Base-by-base conservation (phyloP, 1,284 basidiomycete species). In the Ceratobasidium theobromae region DNA sequence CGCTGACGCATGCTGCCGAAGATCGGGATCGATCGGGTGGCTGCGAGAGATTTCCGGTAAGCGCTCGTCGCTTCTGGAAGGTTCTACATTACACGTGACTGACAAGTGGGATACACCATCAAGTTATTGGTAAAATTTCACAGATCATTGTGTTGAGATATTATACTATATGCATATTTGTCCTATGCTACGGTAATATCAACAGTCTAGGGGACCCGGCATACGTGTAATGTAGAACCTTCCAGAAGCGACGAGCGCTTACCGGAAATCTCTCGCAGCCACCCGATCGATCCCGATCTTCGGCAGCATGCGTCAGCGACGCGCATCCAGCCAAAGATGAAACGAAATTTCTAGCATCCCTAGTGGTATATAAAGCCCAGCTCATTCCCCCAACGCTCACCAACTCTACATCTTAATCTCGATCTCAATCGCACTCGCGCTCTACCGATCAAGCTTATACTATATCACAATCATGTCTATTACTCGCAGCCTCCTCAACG, bases 401-500 rank as follows among this genome's bases (percentile, higher is more conserved):
- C 45, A 21, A 6, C 21, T 25, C 45, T 21, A 11, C 21, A 48
- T 48, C 45, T 4, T 25, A 48, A 5, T 48, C 21, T 23, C 45
- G 11, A 9, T 21, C 43, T n/a, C 18, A 45, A 9, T 45, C 43
- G 43, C 14, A 48, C 45, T 27, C 45, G 6, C 21, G 27, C 11
- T 48, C 21, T 12, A 45, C 9, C 41, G 9, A 21, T 23, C 18
- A 45, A 14, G 21, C 33, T 27, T 74, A 66, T 45, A 45, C 41
- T 18, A n/a, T 6, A 21, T 25, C 45, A 21, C 21, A 48, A 48
- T 6, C 66, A 87, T 88, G 86, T 87, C 86, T 67, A 77, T 89
- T 68, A 75, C 81, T 69, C 87, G 87, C 70, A 81, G 84, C 68
- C 79, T 91, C 72, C 75, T 90, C 69, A 83, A 83, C 72, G 88